phyloP scores from a whole-genome alignment of 148 eudicot species.

The Spergularia bocconei region DNA sequence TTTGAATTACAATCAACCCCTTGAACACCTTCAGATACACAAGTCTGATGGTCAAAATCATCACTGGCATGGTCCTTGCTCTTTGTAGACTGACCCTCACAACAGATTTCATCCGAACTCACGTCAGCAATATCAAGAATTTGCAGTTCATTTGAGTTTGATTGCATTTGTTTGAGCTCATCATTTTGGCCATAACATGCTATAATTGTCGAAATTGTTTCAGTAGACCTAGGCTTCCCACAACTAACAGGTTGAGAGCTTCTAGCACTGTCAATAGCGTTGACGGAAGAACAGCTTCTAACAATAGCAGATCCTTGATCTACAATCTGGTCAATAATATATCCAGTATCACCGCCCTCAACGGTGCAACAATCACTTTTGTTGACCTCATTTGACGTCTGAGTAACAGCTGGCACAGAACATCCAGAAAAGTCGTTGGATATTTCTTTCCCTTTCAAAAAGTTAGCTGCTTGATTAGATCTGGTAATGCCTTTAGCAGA shows the following conservation, averaged over 20 bases:
- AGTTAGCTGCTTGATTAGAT: constrained; percentile 30
- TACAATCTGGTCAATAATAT: constrained; percentile 27
- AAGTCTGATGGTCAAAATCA: constrained; percentile 23
- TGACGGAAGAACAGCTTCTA: constrained; percentile 51
- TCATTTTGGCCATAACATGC: constrained; percentile 30
- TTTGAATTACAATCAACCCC: constrained; percentile 26
- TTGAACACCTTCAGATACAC: constrained; percentile 24
- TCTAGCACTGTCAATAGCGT: constrained; percentile 43
- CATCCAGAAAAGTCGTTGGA: constrained; percentile 59
- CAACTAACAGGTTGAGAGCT: constrained; percentile 28
- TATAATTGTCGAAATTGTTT: constrained; percentile 27
- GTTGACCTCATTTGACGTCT: constrained; percentile 46
- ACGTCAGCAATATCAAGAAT: constrained; percentile 23
- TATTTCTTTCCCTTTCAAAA: constrained; percentile 40
- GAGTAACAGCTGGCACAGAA: constrained; percentile 50
- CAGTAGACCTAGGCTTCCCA: constrained; percentile 24
- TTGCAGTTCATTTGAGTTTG: constrained; percentile 28
- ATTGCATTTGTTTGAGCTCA: constrained; percentile 33
- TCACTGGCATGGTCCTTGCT: constrained; percentile 30
- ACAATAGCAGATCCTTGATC: constrained; percentile 55
- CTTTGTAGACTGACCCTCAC: constrained; percentile 21
- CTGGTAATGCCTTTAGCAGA: constrained; percentile 25
- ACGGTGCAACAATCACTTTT: constrained; percentile 37
- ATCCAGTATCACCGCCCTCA: constrained; percentile 30
- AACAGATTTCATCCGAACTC: constrained; percentile 17